Evolutionary conservation across 768 basidiomycete species (phyloP).

Genomic region (Filobasidium wieringae): DNA sequence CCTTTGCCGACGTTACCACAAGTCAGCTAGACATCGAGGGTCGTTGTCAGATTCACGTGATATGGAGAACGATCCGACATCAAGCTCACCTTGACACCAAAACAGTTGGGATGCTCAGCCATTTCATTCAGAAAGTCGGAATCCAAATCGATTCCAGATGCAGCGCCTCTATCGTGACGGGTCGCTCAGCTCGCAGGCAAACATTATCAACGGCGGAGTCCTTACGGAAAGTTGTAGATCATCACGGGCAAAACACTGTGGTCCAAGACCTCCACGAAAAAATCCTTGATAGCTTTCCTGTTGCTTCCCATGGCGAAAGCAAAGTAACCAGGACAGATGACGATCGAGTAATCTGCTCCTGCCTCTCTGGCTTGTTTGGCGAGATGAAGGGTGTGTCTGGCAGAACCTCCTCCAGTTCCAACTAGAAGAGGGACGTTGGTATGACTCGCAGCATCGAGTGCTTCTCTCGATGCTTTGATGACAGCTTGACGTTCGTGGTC

Average conservation of each 20-base stretch:
- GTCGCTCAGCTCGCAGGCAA: background rate
- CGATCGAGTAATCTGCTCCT: slow-evolving; percentile 68
- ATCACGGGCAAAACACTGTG: slow-evolving; percentile 47
- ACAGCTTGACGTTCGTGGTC: slow-evolving; percentile 28
- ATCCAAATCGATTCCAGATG: slow-evolving; percentile 65
- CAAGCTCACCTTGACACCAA: slow-evolving; percentile 50
- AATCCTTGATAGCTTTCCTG: slow-evolving; percentile 30
- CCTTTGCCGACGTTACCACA: slow-evolving; percentile 78
- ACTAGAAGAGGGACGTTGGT: slow-evolving; percentile 58
- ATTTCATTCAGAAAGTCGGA: slow-evolving; percentile 61
- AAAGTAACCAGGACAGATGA: slow-evolving; percentile 43
- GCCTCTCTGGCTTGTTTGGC: slow-evolving; percentile 64
- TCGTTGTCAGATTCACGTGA: background rate
- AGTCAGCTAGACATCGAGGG: slow-evolving; percentile 47
- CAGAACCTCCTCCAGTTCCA: slow-evolving; percentile 71
- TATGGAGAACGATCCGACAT: no score
- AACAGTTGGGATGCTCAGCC: slow-evolving; percentile 68
- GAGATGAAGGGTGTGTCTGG: slow-evolving; percentile 60
- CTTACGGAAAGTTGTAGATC: slow-evolving; percentile 77
- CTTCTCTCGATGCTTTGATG: slow-evolving; percentile 53
- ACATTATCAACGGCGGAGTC: background rate
- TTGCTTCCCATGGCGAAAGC: slow-evolving; percentile 50
- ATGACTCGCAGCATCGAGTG: slow-evolving; percentile 62
- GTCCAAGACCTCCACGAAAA: slow-evolving; percentile 46
- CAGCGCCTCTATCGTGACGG: slow-evolving; percentile 28